Evolutionary conservation across 2,329 filamentous ascomycete species (phyloP), one percentile per base, ranked within the genome.

Genomic region (Beauveria scarabaeidicola): DNA sequence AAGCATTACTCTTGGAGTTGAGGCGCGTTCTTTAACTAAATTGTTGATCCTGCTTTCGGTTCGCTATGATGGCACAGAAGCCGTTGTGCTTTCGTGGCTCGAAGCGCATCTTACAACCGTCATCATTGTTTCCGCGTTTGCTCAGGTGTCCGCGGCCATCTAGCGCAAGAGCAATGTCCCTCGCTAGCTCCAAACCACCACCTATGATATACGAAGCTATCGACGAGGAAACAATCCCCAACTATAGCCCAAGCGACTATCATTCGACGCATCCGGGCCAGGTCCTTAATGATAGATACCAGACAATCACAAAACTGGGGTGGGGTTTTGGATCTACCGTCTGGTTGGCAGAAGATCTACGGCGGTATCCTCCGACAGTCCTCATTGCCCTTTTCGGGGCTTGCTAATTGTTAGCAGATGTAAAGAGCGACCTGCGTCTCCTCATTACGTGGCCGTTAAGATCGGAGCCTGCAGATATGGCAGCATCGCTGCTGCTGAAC

Each of bases 311-410:
- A 1, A 68, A 68, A 27, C 41, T 67, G 0, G 64, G 66, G 0
- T 65, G 64, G 17, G 65, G 65, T 0, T 55, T 63, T 10, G 66
- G 58, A 3, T 67, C 63, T 13, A 67, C 65, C 0, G 62, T 68
- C n/a, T 68, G 64, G 66, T 61, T 68, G 9, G 64, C 65, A n/a
- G 38, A 64, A 52, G 65, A 67, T 43, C 62, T 66, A 0, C 13
- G 61, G 10, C 25, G 61, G 65, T 66, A 32, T 21, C 7, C 21
- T 7, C 43, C 7, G 5, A 6, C n/a, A 11, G n/a, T 19, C 17
- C n/a, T n/a, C n/a, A n/a, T n/a, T n/a, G n/a, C n/a, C 43, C n/a
- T 25, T 19, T 25, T 25, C 43, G n/a, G 43, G 43, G 10, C n/a
- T 19, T 8, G 43, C 43, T 46, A 23, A 25, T 21, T 46, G 17